These are phyloP conservation scores for Aurantiochytrium sp. DNA, from an alignment of 108 stramenopile genomes.

Conservation along the genomic window DNA sequence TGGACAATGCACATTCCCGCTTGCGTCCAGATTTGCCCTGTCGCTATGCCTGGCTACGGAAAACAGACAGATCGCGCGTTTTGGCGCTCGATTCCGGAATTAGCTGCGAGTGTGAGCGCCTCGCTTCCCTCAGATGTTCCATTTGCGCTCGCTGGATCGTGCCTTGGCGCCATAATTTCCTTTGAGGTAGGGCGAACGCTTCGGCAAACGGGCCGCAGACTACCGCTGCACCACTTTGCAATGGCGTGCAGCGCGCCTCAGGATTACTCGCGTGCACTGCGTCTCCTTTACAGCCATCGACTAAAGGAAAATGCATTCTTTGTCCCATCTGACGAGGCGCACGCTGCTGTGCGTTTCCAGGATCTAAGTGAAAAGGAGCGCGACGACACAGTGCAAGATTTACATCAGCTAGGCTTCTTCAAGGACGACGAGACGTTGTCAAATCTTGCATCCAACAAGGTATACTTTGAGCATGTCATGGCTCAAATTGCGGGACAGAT, in stretches of 20 bases:
- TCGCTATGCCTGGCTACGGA: neutral
- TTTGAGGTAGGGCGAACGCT: neutral
- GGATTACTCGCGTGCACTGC: neutral
- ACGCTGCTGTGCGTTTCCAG: neutral
- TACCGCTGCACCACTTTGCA: neutral
- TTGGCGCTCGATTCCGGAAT: neutral
- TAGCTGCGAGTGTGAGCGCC: neutral
- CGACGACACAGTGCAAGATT: neutral
- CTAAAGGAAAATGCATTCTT: slow-evolving; percentile 2
- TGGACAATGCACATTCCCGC: neutral
- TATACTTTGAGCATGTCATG: slow-evolving; percentile 16
- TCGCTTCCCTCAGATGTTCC: neutral
- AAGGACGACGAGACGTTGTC: neutral
- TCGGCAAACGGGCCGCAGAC: neutral
- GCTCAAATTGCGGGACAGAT: neutral
- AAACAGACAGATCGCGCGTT: neutral
- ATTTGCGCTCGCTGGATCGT: neutral
- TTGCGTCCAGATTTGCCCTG: neutral
- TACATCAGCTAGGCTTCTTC: neutral
- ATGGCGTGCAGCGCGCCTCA: neutral
- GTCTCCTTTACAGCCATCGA: neutral
- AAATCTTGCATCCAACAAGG: neutral
- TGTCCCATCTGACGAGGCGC: neutral
- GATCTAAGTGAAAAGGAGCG: neutral
- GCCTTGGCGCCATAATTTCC: neutral